These are phyloP conservation scores for Pythium folliculosum DNA, from an alignment of 352 stramenopile genomes.

Conservation along the genomic window DNA sequence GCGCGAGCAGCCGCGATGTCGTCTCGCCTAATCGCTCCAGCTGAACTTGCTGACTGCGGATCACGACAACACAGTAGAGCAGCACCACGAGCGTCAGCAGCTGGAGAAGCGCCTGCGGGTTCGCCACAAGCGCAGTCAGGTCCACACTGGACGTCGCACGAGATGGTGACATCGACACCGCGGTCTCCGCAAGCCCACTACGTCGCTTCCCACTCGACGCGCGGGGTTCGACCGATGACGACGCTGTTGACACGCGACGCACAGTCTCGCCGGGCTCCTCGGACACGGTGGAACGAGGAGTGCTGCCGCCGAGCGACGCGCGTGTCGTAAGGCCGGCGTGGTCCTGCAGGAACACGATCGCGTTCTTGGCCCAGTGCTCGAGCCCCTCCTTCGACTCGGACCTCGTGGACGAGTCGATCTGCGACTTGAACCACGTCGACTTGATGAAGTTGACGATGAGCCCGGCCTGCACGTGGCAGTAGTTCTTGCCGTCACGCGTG, in stretches of 20 bases:
- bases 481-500: conserved; percentile 68
- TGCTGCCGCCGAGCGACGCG: background rate
- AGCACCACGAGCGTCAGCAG: conserved; percentile 17
- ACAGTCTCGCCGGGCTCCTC: background rate
- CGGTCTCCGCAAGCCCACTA: background rate
- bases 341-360: conserved; percentile 47
- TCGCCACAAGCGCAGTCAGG: background rate
- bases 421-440: conserved; percentile 83
- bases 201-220: background rate
- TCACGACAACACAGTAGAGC: conserved; percentile 26
- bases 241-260: background rate
- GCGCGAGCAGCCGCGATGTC: conserved; percentile 8
- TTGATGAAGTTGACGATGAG: conserved; percentile 79
- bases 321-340: background rate
- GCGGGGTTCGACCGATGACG: background rate
- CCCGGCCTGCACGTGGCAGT: conserved; percentile 71
- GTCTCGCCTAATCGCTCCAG: conserved; percentile 17
- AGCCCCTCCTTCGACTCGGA: conserved; percentile 74
- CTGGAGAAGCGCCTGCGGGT: conserved; percentile 15
- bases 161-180: too few species aligned
- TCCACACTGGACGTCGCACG: background rate
- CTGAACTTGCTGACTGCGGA: conserved; percentile 19
- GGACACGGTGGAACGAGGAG: background rate
- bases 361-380: conserved; percentile 58
- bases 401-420: conserved; percentile 76